phyloP scores from a whole-genome alignment of 1,139 yeast genomes.

The Kodamaea plutei region DNA sequence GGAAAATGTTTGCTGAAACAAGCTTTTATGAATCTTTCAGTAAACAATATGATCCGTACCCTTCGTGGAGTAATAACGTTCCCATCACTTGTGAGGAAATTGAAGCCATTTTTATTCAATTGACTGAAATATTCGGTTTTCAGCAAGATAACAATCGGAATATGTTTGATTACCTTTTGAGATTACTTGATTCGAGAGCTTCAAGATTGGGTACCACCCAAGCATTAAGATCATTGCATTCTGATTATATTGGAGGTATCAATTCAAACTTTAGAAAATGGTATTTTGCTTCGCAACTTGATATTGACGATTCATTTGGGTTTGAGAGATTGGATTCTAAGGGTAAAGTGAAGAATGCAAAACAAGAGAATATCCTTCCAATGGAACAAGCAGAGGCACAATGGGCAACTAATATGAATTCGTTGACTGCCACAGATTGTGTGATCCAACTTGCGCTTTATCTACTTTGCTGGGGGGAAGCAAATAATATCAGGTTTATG shows the following conservation, averaged over 20 bases:
- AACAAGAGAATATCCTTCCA: slow-evolving; percentile 35
- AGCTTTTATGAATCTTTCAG: slow-evolving; percentile 38
- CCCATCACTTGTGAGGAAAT: slow-evolving; percentile 19
- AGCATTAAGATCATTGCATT: slow-evolving; percentile 36
- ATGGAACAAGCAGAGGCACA: slow-evolving; percentile 44
- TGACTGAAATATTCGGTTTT: slow-evolving; percentile 28
- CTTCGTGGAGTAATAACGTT: slow-evolving; percentile 37
- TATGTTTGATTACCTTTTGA: slow-evolving; percentile 38
- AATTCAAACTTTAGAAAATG: slow-evolving; percentile 38
- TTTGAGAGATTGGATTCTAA: slow-evolving; percentile 52
- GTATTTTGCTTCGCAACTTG: slow-evolving; percentile 11
- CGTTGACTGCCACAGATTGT: slow-evolving; percentile 18
- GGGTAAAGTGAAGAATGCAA: slow-evolving; percentile 27
- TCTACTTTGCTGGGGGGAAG: slow-evolving; percentile 42
- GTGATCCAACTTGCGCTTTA: slow-evolving; percentile 31
- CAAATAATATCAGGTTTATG: slow-evolving; percentile 39
- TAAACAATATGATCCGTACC: slow-evolving; percentile 32
- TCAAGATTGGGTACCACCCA: slow-evolving; percentile 32
- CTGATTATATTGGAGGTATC: slow-evolving; percentile 42
- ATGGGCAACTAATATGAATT: slow-evolving; percentile 23
- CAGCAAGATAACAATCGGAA: slow-evolving; percentile 34
- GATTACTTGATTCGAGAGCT: slow-evolving; percentile 37
- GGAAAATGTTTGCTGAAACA: slow-evolving; percentile 36
- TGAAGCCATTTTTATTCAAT: slow-evolving; percentile 16
- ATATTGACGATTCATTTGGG: slow-evolving; percentile 54